Evolutionary conservation across 1,284 basidiomycete genomes (phyloP), one percentile per base, ranked within the genome.

Genomic region (Irpex rosettiformis): DNA sequence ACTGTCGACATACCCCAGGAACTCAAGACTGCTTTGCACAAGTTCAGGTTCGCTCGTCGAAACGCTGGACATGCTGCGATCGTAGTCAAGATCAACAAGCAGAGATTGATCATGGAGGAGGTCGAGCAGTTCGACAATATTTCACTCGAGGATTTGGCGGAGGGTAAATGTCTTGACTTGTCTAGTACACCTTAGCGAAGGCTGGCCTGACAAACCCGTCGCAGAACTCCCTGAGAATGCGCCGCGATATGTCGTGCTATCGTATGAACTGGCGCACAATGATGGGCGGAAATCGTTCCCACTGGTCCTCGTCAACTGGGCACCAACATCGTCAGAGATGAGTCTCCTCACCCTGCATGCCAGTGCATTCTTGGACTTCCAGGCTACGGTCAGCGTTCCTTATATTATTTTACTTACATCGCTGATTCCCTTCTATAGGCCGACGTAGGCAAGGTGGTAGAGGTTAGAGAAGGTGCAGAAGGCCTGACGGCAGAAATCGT

Each of bases 221-320:
- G 33, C 62, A 96, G 96, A 96, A 69, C 80, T 98, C 4, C 95
- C 95, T 0, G 93, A 93, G 73, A 92, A 91, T 72, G 84, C 89
- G 4, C 95, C 95, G 8, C 83, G 95, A 65, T 97, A 94, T 70
- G 84, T 97, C 51, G 72, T 98, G 21, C 76, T 91, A 28, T 93
- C 92, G 13, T 92, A 96, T 68, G 89, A 93, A 67, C 80, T 95
- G 22, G 80, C 81, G 48, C 93, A 96, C 72, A 72, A 70, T 4
- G 96, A 98, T 67, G 95, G 95, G 2, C 81, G 96, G 37, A 87
- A 81, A 61, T 94, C 92, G 1, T 94, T 89, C 67, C 93, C 93
- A 1, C 77, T 95, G 13, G 85, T 93, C 2, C 77, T 96, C 55
- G 77, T 96, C 72, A 94, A 95, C 75, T 96, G 93, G 93, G 83